phyloP scores from a whole-genome alignment of 306 rosid genomes.

The Sicyos edulis region DNA sequence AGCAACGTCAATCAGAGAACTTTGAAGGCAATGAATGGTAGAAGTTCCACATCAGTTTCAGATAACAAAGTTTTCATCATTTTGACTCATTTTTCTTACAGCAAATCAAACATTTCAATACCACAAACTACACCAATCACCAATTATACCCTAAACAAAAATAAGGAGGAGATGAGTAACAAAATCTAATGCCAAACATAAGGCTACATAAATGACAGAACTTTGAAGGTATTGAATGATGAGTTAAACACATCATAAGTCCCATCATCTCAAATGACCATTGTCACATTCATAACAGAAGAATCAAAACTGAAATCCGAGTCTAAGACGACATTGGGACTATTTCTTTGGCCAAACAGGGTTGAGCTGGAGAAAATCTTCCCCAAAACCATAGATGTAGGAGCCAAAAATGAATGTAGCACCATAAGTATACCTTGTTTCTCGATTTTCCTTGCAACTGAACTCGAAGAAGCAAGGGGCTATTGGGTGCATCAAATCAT shows the following conservation, averaged over 20 bases:
- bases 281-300: neutral
- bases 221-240: conserved; percentile 25
- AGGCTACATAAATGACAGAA: conserved; percentile 30
- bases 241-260: conserved; percentile 20
- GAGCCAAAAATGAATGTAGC: conserved; percentile 35
- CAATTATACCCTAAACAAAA: neutral
- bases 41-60: too few species aligned
- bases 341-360: conserved; percentile 19
- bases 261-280: conserved; percentile 27
- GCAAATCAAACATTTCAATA: too few species aligned
- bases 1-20: conserved; percentile 33
- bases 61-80: too few species aligned
- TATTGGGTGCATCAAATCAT: conserved; percentile 30
- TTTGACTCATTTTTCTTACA: too few species aligned
- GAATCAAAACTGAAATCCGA: neutral
- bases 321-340: neutral
- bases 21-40: conserved; percentile 25
- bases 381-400: conserved; percentile 18
- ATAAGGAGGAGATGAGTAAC: too few species aligned
- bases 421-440: conserved; percentile 24
- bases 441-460: conserved; percentile 41
- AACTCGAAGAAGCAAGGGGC: conserved; percentile 41
- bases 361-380: conserved; percentile 18
- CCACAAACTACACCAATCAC: too few species aligned
- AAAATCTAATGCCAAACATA: neutral